phyloP scores from a whole-genome alignment of 1,284 basidiomycete genomes.

The Hortiboletus rubellus region DNA sequence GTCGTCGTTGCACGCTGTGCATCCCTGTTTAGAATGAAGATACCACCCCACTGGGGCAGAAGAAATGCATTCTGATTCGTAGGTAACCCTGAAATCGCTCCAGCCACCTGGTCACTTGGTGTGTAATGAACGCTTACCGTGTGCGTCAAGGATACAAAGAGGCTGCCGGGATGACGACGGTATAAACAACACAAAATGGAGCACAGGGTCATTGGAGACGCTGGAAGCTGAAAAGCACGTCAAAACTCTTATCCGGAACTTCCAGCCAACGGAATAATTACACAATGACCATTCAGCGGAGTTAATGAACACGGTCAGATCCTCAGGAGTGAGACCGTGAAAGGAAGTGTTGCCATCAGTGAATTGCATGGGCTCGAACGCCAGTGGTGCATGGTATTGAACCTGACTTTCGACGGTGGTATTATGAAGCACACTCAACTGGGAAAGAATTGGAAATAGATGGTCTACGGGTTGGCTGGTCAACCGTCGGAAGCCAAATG shows the following conservation, averaged over 20 bases:
- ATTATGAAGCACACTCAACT: conserved; percentile 74
- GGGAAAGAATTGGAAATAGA: conserved; percentile 63
- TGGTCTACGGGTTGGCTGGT: conserved; percentile 50
- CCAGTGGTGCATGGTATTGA: conserved; percentile 87
- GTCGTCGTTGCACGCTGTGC: conserved; percentile 28
- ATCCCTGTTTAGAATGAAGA: conserved; percentile 76
- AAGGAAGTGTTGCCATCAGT: conserved; percentile 35
- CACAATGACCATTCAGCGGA: conserved; percentile 95
- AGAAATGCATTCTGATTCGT: conserved; percentile 73
- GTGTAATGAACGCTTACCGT: conserved; percentile 44
- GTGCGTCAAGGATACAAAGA: conserved; percentile 61
- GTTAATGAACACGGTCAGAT: conserved; percentile 91
- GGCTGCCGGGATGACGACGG: conserved; percentile 73
- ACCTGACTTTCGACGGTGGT: conserved; percentile 94
- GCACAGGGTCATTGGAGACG: conserved; percentile 85
- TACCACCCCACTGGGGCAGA: conserved; percentile 94
- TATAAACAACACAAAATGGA: conserved; percentile 92
- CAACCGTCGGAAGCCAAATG: conserved; percentile 15
- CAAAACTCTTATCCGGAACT: conserved; percentile 6
- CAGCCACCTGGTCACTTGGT: conserved; percentile 5
- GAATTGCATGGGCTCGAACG: conserved; percentile 65
- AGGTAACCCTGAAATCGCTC: conserved; percentile 38
- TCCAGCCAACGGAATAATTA: conserved; percentile 38
- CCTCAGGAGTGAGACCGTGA: conserved; percentile 72
- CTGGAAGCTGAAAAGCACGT: conserved; percentile 59